phyloP scores from a whole-genome alignment of 495 filamentous ascomycete species.

The Geoglossum glabrum region DNA sequence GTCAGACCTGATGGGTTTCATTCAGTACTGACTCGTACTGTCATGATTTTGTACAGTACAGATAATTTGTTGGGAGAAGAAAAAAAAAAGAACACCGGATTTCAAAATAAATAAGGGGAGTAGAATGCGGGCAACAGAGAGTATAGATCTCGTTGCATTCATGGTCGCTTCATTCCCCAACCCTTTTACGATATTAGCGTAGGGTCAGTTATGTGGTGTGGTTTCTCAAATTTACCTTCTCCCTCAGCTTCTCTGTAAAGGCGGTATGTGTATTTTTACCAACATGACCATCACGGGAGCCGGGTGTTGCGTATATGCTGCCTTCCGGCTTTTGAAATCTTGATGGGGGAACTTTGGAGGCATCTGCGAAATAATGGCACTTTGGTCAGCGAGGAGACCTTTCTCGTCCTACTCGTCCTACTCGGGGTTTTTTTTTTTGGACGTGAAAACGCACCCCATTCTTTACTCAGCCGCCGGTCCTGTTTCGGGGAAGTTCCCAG shows the following conservation, averaged over 20 bases:
- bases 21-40: not conserved
- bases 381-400: no score
- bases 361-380: slow-evolving; percentile 20
- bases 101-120: not conserved
- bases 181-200: not conserved
- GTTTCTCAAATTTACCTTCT: slow-evolving; percentile 13
- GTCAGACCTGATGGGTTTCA: not conserved
- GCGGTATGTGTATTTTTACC: slow-evolving; percentile 14
- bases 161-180: not conserved
- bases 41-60: not conserved
- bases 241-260: slow-evolving; percentile 19
- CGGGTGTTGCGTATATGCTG: slow-evolving; percentile 38
- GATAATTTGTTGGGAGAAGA: no score
- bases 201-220: not conserved
- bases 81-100: not conserved
- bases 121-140: not conserved
- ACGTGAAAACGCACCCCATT: slow-evolving; percentile 13
- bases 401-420: not conserved
- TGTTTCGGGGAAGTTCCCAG: slow-evolving; percentile 6
- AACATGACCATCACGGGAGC: slow-evolving; percentile 35
- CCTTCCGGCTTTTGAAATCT: slow-evolving; percentile 45
- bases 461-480: slow-evolving; percentile 18
- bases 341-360: slow-evolving; percentile 37
- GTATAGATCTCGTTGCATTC: no score
- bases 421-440: not conserved